Percentiles rank a stretch among this genome's conserved stretches.
Conservation (phyloP, 2,329 filamentous ascomycete species). For the Penicillium hesseltinei region DNA sequence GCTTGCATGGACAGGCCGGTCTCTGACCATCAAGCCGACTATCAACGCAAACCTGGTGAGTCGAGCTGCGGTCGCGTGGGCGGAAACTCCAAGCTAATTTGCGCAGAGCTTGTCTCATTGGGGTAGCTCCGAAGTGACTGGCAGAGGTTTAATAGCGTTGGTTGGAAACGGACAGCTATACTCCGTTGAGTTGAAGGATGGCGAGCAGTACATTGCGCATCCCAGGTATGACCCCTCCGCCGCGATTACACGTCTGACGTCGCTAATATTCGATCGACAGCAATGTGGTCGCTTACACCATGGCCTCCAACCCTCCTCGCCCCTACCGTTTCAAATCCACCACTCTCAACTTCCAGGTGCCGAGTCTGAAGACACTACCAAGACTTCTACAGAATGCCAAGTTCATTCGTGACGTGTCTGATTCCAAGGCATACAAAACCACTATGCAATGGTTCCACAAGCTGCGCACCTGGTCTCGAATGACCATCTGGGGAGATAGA, state of each 20-base stretch:
- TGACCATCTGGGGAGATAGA: constrained; percentile 89
- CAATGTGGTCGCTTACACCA: constrained; percentile 86
- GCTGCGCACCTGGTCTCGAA: constrained; percentile 71
- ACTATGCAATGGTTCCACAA: constrained; percentile 64
- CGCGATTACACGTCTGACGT: neutral
- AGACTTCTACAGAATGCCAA: constrained; percentile 66
- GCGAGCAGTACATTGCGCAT: constrained; percentile 88
- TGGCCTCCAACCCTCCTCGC: constrained; percentile 68
- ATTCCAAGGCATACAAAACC: constrained; percentile 70
- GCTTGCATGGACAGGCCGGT: constrained; percentile 95
- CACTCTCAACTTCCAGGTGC: constrained; percentile 72
- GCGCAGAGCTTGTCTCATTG: constrained; percentile 72
- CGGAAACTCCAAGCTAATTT: constrained; percentile 36
- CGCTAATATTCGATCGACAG: constrained; percentile 41
- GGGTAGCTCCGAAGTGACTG: constrained; percentile 86
- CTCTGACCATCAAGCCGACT: constrained; percentile 70
- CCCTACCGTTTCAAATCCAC: constrained; percentile 86
- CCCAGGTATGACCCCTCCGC: constrained; percentile 54
- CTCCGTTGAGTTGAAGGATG: constrained; percentile 73
- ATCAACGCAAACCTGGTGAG: constrained; percentile 68
- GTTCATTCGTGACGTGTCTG: constrained; percentile 70
- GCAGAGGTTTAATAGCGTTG: constrained; percentile 80
- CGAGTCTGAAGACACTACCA: constrained; percentile 59
- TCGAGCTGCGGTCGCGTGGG: neutral
- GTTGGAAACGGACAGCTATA: constrained; percentile 87